Percentiles rank a stretch among this genome's conserved stretches.
Conservation (phyloP, 225 moss, liverwort and hornwort genomes). For the Physcomitrellopsis africana region DNA sequence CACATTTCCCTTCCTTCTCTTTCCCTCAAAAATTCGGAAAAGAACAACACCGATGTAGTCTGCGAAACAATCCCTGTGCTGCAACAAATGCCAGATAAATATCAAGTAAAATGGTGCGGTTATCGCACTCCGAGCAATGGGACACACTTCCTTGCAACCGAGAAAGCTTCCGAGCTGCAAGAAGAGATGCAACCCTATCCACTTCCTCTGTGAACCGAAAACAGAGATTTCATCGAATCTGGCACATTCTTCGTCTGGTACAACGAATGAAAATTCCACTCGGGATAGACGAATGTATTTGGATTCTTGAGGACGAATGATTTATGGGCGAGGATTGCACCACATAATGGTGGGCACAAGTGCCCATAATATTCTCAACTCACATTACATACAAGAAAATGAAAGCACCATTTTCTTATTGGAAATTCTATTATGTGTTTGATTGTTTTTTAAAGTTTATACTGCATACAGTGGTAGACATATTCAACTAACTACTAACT, state of each 20-base stretch:
- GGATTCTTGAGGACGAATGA: neutral
- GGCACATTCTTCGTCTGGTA: neutral
- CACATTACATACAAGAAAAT: too few species aligned
- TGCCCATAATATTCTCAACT: too few species aligned
- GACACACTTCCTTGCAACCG: neutral
- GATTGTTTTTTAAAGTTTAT: too few species aligned
- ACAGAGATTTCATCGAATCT: constrained; percentile 29
- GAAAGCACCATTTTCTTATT: too few species aligned
- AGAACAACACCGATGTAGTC: neutral
- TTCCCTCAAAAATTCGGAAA: neutral
- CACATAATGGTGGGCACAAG: too few species aligned
- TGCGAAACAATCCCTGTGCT: neutral
- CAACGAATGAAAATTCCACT: neutral
- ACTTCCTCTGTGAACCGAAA: constrained; percentile 42
- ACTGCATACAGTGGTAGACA: too few species aligned
- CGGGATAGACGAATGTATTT: too few species aligned
- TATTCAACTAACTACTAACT: too few species aligned
- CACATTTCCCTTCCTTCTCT: constrained; percentile 28
- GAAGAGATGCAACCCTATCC: constrained; percentile 54
- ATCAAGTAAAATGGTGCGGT: neutral
- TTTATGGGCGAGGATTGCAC: too few species aligned
- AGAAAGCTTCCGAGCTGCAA: constrained; percentile 26
- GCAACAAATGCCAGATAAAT: neutral
- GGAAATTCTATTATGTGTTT: too few species aligned
- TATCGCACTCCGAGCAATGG: constrained; percentile 22